phyloP scores from a whole-genome alignment of 805 yeast genomes.

The Priceomyces fermenticarens region DNA sequence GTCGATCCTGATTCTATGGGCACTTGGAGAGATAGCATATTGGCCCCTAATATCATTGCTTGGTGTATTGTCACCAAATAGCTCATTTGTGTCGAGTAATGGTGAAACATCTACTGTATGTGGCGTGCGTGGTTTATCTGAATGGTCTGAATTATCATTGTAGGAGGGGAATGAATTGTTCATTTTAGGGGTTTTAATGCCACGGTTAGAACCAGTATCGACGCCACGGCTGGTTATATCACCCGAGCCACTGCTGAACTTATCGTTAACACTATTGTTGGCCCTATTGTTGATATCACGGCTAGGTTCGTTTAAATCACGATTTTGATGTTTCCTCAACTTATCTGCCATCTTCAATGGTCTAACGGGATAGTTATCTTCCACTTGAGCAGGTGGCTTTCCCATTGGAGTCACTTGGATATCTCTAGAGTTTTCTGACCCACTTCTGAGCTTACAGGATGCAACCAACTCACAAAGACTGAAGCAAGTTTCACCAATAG shows the following conservation, averaged over 20 bases:
- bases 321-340: conserved; percentile 19
- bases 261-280: background rate
- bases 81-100: background rate
- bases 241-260: too few species aligned
- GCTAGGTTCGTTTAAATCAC: background rate
- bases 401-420: conserved; percentile 1
- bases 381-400: background rate
- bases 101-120: conserved; percentile 1
- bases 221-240: too few species aligned
- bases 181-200: too few species aligned
- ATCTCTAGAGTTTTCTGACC: conserved; percentile 2
- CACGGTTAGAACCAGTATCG: too few species aligned
- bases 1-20: background rate
- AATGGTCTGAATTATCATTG: background rate
- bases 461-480: conserved; percentile 60
- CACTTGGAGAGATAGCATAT: background rate
- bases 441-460: conserved; percentile 43
- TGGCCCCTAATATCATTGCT: background rate
- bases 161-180: background rate
- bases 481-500: conserved; percentile 71
- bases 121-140: background rate
- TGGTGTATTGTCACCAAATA: background rate
- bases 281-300: background rate
- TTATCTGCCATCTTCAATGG: conserved; percentile 69
- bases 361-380: conserved; percentile 47